Conservation (phyloP, 1,284 basidiomycete genomes). For the Megacollybia platyphylla region DNA sequence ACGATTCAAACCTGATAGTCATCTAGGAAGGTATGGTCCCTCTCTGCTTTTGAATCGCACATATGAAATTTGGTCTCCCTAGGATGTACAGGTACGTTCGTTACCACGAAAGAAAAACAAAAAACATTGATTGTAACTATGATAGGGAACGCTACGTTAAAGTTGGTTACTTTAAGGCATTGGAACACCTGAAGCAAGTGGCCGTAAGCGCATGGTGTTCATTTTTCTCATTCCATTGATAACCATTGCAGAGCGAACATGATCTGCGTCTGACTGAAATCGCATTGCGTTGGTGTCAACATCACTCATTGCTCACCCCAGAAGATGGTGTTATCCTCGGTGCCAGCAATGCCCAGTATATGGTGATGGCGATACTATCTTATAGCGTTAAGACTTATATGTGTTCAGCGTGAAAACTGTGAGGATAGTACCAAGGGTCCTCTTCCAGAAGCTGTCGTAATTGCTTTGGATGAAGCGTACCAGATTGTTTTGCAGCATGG, state of each 20-base stretch:
- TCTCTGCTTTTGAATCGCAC: too few relatives aligned
- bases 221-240: not conserved
- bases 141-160: conserved; percentile 33
- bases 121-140: conserved; percentile 9
- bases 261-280: conserved; percentile 27
- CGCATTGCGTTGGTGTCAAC: conserved; percentile 32
- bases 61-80: too few relatives aligned
- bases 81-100: too few relatives aligned
- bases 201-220: conserved; percentile 14
- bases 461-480: conserved; percentile 35
- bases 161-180: conserved; percentile 30
- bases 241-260: conserved; percentile 19
- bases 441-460: conserved; percentile 27
- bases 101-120: conserved; percentile 17
- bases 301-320: conserved; percentile 30
- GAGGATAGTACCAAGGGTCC: conserved; percentile 32
- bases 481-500: conserved; percentile 24
- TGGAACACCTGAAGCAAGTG: conserved; percentile 25
- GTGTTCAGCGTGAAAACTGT: conserved; percentile 15
- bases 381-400: too few relatives aligned
- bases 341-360: conserved; percentile 22
- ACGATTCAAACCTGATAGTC: conserved; percentile 18
- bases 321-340: conserved; percentile 29
- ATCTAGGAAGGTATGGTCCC: conserved; percentile 1
- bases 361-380: conserved; percentile 9